Evolutionary conservation across 1,284 basidiomycete species (phyloP), one percentile per base, ranked within the genome.

Genomic region (Fistulina hepatica): DNA sequence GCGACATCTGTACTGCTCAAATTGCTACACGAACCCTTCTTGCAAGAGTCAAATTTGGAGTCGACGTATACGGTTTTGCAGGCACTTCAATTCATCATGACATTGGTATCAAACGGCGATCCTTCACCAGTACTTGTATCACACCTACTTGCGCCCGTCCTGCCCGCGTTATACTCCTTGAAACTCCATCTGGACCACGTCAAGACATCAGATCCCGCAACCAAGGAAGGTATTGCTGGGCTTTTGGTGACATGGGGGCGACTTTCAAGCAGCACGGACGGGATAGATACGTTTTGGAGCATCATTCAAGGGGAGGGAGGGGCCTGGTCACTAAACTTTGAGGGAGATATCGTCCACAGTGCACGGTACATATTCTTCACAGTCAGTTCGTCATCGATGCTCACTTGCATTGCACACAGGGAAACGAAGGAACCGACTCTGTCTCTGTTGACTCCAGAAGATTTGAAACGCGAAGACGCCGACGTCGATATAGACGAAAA

Each of bases 201-300:
- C 16, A 76, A 70, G 45, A 69, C 72, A 2, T 66, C 75, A 2
- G 80, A 85, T 51, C 78, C 81, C 0, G 53, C 63, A 1, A 40
- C 82, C 9, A 72, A 64, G 37, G 76, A 79, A 44, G 67, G 69
- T 7, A 58, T 81, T 3, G 62, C 58, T 16, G 72, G 73, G 6
- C 53, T 88, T 15, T 57, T 91, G 21, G 54, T 63, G 2, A 79
- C 77, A 0, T 91, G 86, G 88, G 84, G 75, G 2, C 73, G 79
- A 44, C 66, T 84, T 3, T 67, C 77, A 0, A 61, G 63, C 17
- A 49, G 56, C 10, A 49, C 59, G 5, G 74, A 79, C 39, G 82
- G 70, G 2, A 52, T 74, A 13, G 57, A 62, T n/a, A 65, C 67
- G 0, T 48, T 90, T 2, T 80, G 76, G 78, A 56, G 56, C 3